Percentiles rank a stretch among this genome's conserved stretches.
Conservation (phyloP, 176 grass and related monocot genomes). For the Panicum miliaceum region DNA sequence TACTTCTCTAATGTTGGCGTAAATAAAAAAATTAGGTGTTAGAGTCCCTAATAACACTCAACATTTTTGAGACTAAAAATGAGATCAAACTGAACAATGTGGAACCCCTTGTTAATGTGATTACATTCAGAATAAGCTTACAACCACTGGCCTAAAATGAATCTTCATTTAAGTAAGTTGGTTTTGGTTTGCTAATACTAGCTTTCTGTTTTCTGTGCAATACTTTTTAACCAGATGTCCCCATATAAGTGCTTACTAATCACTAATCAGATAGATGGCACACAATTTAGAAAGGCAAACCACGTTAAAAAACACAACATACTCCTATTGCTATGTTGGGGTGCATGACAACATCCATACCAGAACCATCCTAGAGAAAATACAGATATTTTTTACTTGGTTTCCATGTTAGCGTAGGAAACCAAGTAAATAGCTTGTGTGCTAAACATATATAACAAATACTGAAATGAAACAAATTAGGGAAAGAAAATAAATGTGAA, state of each 20-base stretch:
- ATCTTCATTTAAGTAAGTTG: neutral
- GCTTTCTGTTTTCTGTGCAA: neutral
- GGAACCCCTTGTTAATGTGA: no score
- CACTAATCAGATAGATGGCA: neutral
- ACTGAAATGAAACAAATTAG: neutral
- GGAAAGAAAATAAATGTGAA: neutral
- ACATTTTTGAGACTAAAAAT: no score
- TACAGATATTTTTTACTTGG: no score
- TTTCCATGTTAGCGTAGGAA: neutral
- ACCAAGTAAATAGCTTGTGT: neutral
- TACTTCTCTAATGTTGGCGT: no score
- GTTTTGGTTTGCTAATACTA: neutral
- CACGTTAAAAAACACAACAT: neutral
- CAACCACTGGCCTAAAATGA: neutral
- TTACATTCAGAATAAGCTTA: neutral
- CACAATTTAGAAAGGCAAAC: neutral
- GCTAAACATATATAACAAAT: neutral
- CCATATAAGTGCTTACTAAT: neutral
- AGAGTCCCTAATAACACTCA: no score
- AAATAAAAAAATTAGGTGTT: no score
- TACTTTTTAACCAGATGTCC: neutral
- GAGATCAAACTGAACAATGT: no score
- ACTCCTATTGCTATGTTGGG: neutral
- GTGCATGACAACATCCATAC: no score
- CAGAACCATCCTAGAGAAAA: no score